phyloP scores from a whole-genome alignment of 2,329 filamentous ascomycete genomes.

The Paecilomyces formosus region DNA sequence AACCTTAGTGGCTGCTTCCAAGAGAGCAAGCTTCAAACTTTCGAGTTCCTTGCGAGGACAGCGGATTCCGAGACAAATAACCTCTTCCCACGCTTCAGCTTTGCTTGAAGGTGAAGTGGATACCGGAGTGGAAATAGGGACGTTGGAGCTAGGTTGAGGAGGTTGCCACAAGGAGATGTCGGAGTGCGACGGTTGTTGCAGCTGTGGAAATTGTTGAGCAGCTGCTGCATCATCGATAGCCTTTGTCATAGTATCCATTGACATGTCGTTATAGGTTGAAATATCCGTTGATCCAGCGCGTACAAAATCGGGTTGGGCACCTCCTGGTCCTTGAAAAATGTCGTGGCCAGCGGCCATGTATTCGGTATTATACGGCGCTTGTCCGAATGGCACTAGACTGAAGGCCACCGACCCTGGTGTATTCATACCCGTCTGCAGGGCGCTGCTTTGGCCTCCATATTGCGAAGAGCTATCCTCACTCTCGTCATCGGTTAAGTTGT shows the following conservation, averaged over 20 bases:
- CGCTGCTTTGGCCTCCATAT: background rate
- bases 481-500: background rate
- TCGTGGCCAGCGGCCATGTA: background rate
- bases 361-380: background rate
- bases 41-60: background rate
- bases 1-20: background rate
- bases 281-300: background rate
- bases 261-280: background rate
- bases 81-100: background rate
- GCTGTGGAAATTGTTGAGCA: background rate
- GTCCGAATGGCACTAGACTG: background rate
- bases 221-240: background rate
- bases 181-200: background rate
- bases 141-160: background rate
- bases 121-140: background rate
- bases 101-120: background rate
- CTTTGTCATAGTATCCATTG: background rate
- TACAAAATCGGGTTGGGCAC: background rate
- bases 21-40: background rate
- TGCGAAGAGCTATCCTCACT: background rate
- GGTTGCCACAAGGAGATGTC: background rate
- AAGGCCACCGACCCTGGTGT: background rate
- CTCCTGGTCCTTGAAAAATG: background rate
- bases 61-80: background rate
- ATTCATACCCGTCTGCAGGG: background rate